Evolutionary conservation across 2,329 filamentous ascomycete genomes (phyloP), one percentile per base, ranked within the genome.

Genomic region (Alternaria ethzedia): DNA sequence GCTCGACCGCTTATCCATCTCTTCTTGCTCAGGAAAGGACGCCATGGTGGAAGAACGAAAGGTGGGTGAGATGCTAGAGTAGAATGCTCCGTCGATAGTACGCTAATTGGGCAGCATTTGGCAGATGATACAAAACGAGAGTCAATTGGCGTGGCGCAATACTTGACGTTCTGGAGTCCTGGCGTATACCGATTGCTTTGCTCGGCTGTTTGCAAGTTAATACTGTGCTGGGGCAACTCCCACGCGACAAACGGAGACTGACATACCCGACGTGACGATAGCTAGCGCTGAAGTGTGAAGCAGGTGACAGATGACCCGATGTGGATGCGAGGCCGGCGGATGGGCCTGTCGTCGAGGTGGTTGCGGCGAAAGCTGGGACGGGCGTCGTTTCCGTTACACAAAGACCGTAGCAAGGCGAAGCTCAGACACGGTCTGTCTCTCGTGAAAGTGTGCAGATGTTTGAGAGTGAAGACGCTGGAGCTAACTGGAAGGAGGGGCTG

Each of bases 31-130:
- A 17, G 69, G 51, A 49, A 65, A 57, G 65, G 77, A 75, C 50
- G 71, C 64, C 77, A 79, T 80, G 61, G 56, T 63, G 54, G 51
- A 28, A 49, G 54, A n/a, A 28, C 17, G 44, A 54, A 26, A 43
- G 25, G n/a, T 23, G 30, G 7, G 54, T 28, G n/a, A 23, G 20
- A 32, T 26, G 13, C 21, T 32, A 23, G 20, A 54, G 21, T 32
- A 45, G 25, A 41, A 50, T 21, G 20, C 43, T 63, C 43, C 56
- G 54, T 44, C 44, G 51, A 59, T 59, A 60, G 59, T 47, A 64
- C 65, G 70, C 72, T 78, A 75, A 59, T 68, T 70, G 62, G 73
- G 70, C 69, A 65, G 72, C 78, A 79, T 79, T 59, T 75, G 69
- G 55, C 59, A 61, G 59, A 30, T 59, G 59, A 46, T 44, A 47